These are phyloP conservation scores for Phaseolus coccineus DNA, from an alignment of 331 rosid species.

Conservation along the genomic window DNA sequence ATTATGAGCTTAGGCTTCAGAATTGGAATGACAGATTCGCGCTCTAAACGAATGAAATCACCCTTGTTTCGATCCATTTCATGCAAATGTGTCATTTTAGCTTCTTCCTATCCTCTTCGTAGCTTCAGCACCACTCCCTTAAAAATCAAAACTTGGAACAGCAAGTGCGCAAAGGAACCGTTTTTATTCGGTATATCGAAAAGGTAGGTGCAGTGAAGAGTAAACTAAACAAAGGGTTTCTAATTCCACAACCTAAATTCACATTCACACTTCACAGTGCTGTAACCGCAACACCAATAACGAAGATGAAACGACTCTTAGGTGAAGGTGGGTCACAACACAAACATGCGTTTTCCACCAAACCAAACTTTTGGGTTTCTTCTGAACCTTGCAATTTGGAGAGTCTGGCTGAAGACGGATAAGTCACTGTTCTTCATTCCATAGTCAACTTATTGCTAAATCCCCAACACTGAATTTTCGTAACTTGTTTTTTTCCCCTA, in stretches of 20 bases:
- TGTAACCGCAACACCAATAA: constrained; percentile 27
- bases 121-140: constrained; percentile 35
- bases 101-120: constrained; percentile 23
- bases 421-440: constrained; percentile 12
- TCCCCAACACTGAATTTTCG: background rate
- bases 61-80: constrained; percentile 42
- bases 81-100: constrained; percentile 25
- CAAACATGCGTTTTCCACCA: constrained; percentile 25
- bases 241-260: constrained; percentile 22
- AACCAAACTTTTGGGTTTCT: constrained; percentile 28
- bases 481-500: background rate
- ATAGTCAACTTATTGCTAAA: background rate
- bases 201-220: constrained; percentile 10
- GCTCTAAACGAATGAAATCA: constrained; percentile 82
- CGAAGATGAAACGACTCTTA: constrained; percentile 26
- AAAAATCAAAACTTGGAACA: constrained; percentile 26
- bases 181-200: background rate
- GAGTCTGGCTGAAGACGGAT: constrained; percentile 7
- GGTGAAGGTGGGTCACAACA: constrained; percentile 26
- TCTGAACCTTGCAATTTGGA: background rate
- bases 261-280: constrained; percentile 13
- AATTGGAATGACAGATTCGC: constrained; percentile 89
- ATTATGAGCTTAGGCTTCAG: constrained; percentile 82
- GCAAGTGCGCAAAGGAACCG: constrained; percentile 8
- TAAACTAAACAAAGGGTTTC: background rate